These are phyloP conservation scores for Cymbopogon citratus DNA, from an alignment of 176 grass and related monocot species.

Conservation along the genomic window DNA sequence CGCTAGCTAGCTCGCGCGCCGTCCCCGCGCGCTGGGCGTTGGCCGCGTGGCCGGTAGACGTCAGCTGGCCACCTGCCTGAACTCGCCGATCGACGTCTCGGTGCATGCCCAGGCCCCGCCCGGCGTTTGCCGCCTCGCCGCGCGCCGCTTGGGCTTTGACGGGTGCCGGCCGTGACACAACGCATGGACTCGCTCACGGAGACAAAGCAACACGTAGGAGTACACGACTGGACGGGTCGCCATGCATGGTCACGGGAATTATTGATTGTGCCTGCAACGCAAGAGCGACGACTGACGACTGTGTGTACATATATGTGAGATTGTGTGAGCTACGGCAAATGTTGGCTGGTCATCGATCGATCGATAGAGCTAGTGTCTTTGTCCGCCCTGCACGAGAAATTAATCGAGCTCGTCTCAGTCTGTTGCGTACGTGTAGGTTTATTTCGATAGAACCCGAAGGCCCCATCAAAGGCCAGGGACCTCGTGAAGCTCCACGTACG, in stretches of 20 bases:
- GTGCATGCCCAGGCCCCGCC: too few species aligned
- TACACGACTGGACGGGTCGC: not conserved
- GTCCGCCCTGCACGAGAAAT: not conserved
- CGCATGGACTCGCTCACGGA: not conserved
- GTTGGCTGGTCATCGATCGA: not conserved
- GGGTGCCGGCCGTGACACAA: not conserved
- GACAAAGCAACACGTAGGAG: not conserved
- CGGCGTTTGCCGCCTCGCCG: not conserved
- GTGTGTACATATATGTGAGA: too few species aligned
- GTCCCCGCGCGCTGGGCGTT: not conserved
- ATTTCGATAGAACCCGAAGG: constrained; percentile 5
- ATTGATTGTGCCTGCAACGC: not conserved
- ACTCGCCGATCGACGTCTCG: not conserved
- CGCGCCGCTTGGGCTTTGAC: not conserved
- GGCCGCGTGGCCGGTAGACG: constrained; percentile 6
- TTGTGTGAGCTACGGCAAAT: not conserved
- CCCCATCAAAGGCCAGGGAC: too few species aligned
- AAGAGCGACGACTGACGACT: too few species aligned
- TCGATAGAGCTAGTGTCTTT: too few species aligned
- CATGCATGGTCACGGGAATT: not conserved
- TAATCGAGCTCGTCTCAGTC: not conserved
- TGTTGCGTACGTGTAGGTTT: not conserved
- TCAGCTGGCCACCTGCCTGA: not conserved
- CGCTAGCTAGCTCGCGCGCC: not conserved
- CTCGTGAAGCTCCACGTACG: not conserved